A percentile compares a stretch with the other conserved stretches of the same genome.
These are phyloP conservation scores for Podaxis sp. DNA, from an alignment of 768 basidiomycete genomes.

Conservation along the genomic window DNA sequence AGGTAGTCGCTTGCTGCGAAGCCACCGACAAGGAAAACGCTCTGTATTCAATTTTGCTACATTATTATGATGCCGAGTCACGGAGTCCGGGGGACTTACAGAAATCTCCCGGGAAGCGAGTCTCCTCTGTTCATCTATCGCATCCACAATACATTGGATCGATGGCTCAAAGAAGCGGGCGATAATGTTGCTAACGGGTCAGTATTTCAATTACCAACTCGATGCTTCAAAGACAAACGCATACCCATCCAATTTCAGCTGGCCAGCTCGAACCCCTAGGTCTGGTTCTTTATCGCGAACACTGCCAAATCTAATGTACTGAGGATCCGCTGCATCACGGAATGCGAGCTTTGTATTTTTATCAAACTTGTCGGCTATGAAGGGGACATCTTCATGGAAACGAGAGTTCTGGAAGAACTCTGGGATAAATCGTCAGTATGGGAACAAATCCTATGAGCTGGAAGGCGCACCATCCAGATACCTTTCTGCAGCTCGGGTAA, in stretches of 20 bases:
- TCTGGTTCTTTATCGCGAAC: conserved; percentile 37
- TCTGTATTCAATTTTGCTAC: conserved; percentile 20
- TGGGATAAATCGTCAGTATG: conserved; percentile 17
- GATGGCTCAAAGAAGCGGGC: conserved; percentile 29
- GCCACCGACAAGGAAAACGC: conserved; percentile 48
- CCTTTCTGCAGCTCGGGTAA: conserved; percentile 35
- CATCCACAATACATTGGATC: conserved; percentile 23
- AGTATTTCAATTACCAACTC: conserved; percentile 1
- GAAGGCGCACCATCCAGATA: conserved; percentile 33
- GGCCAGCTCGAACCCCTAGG: conserved; percentile 44
- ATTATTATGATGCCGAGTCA: not conserved
- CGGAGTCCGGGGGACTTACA: conserved; percentile 2
- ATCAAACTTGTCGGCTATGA: conserved; percentile 47
- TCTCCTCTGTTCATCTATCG: conserved; percentile 21
- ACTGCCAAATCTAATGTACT: conserved; percentile 49
- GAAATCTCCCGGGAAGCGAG: not conserved
- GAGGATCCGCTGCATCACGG: conserved; percentile 35
- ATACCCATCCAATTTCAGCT: conserved; percentile 42
- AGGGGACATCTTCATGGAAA: conserved; percentile 39
- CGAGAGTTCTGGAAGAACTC: conserved; percentile 37
- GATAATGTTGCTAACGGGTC: conserved; percentile 21
- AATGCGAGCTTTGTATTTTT: conserved; percentile 48
- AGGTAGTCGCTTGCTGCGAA: conserved; percentile 55
- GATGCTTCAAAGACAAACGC: not conserved
- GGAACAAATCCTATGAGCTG: not conserved